These are phyloP conservation scores for Conringia planisiliqua DNA, from an alignment of 345 rosid genomes.

Conservation along the genomic window DNA sequence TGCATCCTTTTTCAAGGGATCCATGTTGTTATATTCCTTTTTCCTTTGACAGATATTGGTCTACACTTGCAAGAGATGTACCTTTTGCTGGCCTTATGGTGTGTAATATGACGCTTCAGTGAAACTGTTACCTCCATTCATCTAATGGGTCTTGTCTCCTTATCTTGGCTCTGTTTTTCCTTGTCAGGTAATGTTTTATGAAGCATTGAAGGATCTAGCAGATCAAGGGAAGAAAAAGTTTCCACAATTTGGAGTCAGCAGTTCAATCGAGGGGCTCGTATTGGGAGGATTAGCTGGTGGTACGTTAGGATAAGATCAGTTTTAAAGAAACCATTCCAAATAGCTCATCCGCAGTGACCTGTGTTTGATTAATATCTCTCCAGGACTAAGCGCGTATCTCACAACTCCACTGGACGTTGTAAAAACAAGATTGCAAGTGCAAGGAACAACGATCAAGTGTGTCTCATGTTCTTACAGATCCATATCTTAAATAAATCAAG, in stretches of 20 bases:
- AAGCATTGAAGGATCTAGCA: constrained; percentile 63
- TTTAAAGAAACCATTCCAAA: neutral
- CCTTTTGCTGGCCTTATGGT: constrained; percentile 98
- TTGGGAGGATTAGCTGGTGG: constrained; percentile 97
- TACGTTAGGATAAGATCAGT: constrained; percentile 37
- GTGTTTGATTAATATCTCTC: neutral
- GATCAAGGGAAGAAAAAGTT: constrained; percentile 53
- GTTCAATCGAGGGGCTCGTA: constrained; percentile 72
- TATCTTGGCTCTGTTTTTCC: constrained; percentile 9
- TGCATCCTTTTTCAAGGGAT: constrained; percentile 1
- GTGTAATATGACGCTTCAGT: neutral
- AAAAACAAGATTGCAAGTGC: constrained; percentile 94
- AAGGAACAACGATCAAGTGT: constrained; percentile 77
- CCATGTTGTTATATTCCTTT: neutral
- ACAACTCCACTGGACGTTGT: constrained; percentile 90
- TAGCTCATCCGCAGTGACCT: neutral
- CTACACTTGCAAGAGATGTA: constrained; percentile 93
- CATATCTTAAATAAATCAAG: neutral
- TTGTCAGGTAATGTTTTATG: constrained; percentile 80
- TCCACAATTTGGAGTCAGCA: constrained; percentile 42
- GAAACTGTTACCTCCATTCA: neutral
- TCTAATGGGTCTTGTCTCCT: neutral
- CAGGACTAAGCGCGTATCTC: constrained; percentile 87
- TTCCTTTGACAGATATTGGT: constrained; percentile 63
- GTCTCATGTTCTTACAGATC: neutral